phyloP scores from a whole-genome alignment of 306 rosid genomes.

The Cucurbita moschata region DNA sequence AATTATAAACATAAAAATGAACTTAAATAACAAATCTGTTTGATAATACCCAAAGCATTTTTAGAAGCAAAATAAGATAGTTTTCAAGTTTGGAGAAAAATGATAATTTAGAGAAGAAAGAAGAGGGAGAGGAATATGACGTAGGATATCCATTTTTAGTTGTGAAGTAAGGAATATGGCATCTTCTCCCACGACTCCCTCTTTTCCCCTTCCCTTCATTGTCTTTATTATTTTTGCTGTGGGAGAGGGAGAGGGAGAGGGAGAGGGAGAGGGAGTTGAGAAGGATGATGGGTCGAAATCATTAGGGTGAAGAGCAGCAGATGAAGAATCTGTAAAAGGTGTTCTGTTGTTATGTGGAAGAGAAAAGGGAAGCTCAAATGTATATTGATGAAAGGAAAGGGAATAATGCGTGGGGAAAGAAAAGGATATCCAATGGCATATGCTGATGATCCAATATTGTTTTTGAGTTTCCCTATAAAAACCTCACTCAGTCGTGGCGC shows the following conservation, averaged over 20 bases:
- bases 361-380: no score
- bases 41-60: background rate
- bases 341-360: no score
- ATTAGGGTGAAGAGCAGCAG: background rate
- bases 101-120: background rate
- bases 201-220: no score
- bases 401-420: background rate
- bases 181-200: slow-evolving; percentile 3
- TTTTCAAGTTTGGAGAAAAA: background rate
- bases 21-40: background rate
- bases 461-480: slow-evolving; percentile 1
- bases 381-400: background rate
- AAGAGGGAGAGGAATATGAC: slow-evolving; percentile 22
- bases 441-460: slow-evolving; percentile 14
- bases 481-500: background rate
- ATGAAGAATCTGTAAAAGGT: background rate
- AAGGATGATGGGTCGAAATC: background rate
- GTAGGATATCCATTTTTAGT: slow-evolving; percentile 25
- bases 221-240: background rate
- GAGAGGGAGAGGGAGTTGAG: background rate
- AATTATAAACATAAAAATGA: background rate
- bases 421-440: slow-evolving; percentile 48
- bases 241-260: background rate
- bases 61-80: no score
- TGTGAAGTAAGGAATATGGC: slow-evolving; percentile 10